A percentile compares a stretch with the other conserved stretches of the same genome.
Conservation (phyloP, 1,284 basidiomycete genomes). For the Omphalotus olearius region DNA sequence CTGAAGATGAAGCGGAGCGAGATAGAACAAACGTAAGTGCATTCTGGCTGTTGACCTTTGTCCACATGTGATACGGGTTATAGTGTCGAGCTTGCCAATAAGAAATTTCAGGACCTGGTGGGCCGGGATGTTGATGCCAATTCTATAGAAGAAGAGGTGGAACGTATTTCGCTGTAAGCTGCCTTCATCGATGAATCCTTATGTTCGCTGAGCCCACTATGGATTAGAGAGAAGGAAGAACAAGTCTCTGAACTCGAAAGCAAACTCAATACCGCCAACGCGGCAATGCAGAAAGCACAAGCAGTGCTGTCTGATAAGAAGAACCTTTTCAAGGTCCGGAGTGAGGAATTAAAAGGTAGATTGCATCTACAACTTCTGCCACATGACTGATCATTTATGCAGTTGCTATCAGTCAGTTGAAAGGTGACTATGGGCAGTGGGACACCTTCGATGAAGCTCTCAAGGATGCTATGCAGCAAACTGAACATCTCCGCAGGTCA, state of each 20-base stretch:
- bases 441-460: conserved; percentile 53
- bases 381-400: not conserved
- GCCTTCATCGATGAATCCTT: not conserved
- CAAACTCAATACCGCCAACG: conserved; percentile 45
- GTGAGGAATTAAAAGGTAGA: conserved; percentile 60
- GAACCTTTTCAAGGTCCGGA: conserved; percentile 59
- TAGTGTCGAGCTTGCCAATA: conserved; percentile 35
- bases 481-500: conserved; percentile 54
- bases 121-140: conserved; percentile 55
- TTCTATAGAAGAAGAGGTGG: conserved; percentile 71
- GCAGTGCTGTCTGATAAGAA: conserved; percentile 55
- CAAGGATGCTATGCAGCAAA: conserved; percentile 47
- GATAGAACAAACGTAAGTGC: conserved; percentile 62
- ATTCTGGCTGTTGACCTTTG: not conserved
- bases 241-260: conserved; percentile 55
- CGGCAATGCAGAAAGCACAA: conserved; percentile 58
- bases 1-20: conserved; percentile 61
- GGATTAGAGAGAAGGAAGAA: conserved; percentile 60
- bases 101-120: conserved; percentile 62
- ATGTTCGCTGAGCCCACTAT: conserved; percentile 5
- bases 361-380: conserved; percentile 29
- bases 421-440: conserved; percentile 21
- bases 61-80: conserved; percentile 4
- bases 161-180: conserved; percentile 53
- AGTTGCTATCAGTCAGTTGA: conserved; percentile 6